These are phyloP conservation scores for Rhizophora apiculata DNA, from an alignment of 345 rosid species.

Conservation along the genomic window DNA sequence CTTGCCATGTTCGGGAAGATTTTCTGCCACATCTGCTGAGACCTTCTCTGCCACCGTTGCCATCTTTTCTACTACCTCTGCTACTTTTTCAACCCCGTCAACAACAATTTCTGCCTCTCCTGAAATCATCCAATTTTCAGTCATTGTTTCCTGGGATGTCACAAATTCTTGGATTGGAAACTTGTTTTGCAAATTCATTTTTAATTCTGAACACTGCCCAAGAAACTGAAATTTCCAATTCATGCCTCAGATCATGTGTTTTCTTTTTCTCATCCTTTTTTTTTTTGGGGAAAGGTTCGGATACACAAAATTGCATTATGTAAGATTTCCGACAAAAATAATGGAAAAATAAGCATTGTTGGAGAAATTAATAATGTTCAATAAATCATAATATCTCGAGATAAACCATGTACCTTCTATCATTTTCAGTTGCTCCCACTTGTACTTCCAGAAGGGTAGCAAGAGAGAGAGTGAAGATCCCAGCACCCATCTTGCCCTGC, in stretches of 20 bases:
- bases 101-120: constrained; percentile 40
- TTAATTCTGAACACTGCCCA: too few relatives aligned
- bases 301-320: too few relatives aligned
- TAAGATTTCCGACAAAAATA: too few relatives aligned
- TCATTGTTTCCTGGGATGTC: too few relatives aligned
- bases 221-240: too few relatives aligned
- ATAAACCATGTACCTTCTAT: constrained; percentile 45
- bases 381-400: neutral
- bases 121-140: neutral
- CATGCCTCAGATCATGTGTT: neutral
- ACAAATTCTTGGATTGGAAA: too few relatives aligned
- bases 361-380: neutral
- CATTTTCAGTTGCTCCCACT: constrained; percentile 36
- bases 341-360: too few relatives aligned
- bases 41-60: constrained; percentile 27
- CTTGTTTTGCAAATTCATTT: too few relatives aligned
- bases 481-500: constrained; percentile 65
- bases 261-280: neutral
- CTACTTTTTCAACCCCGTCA: constrained; percentile 48
- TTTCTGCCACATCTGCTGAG: constrained; percentile 28
- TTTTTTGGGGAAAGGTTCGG: neutral
- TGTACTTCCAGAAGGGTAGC: constrained; percentile 51
- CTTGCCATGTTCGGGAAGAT: constrained; percentile 47
- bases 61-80: constrained; percentile 38
- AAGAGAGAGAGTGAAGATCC: constrained; percentile 48